These are phyloP conservation scores for Arachnopeziza araneosa DNA, from an alignment of 2,329 filamentous ascomycete genomes.

Conservation along the genomic window DNA sequence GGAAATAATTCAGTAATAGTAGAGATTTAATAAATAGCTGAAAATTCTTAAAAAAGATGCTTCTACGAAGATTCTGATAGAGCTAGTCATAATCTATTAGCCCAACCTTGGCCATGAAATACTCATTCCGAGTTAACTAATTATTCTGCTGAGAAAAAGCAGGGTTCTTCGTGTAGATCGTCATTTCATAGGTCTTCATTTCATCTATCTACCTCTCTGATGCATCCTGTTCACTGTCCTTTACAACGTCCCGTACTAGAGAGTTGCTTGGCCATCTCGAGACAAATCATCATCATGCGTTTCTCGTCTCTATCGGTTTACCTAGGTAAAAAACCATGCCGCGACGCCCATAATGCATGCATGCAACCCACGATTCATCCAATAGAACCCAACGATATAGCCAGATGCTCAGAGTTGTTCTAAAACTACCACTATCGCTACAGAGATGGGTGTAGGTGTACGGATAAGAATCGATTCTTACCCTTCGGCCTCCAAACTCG, in stretches of 20 bases:
- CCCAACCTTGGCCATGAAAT: no score
- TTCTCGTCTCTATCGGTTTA: neutral
- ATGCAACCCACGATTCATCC: neutral
- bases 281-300: neutral
- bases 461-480: neutral
- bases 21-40: no score
- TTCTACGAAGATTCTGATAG: no score
- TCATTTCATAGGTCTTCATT: neutral
- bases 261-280: neutral
- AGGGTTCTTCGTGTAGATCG: neutral
- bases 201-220: neutral
- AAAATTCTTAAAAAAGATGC: no score
- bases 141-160: no score
- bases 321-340: neutral
- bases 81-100: no score
- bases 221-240: neutral
- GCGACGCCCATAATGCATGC: neutral
- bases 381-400: neutral
- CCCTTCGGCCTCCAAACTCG: constrained; percentile 33
- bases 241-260: neutral
- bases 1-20: no score
- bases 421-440: neutral
- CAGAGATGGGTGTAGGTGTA: neutral
- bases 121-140: no score
- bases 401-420: neutral